These are phyloP conservation scores for Cladosporium sp. DNA, from an alignment of 2,329 filamentous ascomycete genomes.

Conservation along the genomic window DNA sequence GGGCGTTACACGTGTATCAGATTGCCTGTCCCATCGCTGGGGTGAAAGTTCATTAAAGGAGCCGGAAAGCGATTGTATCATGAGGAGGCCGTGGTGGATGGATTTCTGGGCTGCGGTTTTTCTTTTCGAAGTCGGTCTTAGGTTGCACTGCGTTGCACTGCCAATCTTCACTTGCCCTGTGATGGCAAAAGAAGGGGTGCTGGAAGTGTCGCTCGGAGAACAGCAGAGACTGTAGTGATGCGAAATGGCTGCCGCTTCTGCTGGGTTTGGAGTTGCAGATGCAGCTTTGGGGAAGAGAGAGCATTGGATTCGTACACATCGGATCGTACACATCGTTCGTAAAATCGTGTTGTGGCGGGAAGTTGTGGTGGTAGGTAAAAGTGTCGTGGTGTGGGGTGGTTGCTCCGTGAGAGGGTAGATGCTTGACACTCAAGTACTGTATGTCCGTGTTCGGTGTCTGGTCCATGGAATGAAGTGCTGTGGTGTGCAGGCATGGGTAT, in stretches of 20 bases:
- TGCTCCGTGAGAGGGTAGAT: background rate
- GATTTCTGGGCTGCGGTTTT: background rate
- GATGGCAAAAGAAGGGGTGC: no score
- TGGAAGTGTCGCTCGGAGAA: no score
- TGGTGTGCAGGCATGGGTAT: background rate
- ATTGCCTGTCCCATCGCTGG: background rate
- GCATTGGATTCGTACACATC: background rate
- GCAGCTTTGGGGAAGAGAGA: background rate
- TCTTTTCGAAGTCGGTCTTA: no score
- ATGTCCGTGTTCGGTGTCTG: background rate
- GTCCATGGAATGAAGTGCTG: background rate
- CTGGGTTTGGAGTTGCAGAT: no score
- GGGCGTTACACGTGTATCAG: slow-evolving; percentile 5
- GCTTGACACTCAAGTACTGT: background rate
- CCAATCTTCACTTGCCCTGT: no score
- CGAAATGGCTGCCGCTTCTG: no score
- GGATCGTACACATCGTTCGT: slow-evolving; percentile 3
- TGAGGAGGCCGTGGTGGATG: background rate
- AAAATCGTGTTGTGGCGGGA: background rate
- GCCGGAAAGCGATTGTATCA: background rate
- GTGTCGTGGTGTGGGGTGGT: background rate
- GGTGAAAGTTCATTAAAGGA: no score
- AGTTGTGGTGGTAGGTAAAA: background rate
- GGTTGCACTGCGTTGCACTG: no score
- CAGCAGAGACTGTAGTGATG: no score